These are phyloP conservation scores for Paspalum notatum DNA, from an alignment of 176 grass and related monocot species.

Conservation along the genomic window DNA sequence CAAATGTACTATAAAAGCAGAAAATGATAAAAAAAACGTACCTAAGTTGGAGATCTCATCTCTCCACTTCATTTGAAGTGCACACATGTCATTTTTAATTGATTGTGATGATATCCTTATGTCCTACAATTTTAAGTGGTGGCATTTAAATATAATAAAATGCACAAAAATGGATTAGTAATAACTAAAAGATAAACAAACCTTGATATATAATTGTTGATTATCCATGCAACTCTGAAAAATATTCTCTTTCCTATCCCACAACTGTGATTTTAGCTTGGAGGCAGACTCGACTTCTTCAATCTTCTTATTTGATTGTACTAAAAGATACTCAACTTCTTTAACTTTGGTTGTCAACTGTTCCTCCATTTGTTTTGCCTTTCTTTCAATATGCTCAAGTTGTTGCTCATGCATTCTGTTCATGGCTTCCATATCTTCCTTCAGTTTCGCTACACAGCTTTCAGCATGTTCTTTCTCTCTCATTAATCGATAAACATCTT, in stretches of 20 bases:
- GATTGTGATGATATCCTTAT: conserved; percentile 63
- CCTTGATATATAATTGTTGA: conserved; percentile 66
- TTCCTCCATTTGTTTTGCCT: conserved; percentile 61
- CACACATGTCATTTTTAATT: conserved; percentile 58
- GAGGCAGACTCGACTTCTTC: conserved; percentile 67
- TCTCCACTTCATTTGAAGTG: conserved; percentile 71
- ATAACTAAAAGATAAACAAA: conserved; percentile 36
- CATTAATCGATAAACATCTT: conserved; percentile 53
- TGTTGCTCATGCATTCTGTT: conserved; percentile 56
- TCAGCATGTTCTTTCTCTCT: conserved; percentile 72
- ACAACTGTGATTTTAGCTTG: conserved; percentile 58
- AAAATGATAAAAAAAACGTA: conserved; percentile 38
- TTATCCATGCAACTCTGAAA: conserved; percentile 60
- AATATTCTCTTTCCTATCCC: conserved; percentile 71
- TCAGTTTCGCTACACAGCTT: conserved; percentile 53
- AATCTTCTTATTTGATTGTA: conserved; percentile 65
- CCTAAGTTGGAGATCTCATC: conserved; percentile 83
- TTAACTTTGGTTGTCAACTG: conserved; percentile 56
- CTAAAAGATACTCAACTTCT: conserved; percentile 68
- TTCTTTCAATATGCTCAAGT: conserved; percentile 52
- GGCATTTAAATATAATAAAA: conserved; percentile 26
- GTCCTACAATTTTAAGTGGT: conserved; percentile 45
- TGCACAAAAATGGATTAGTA: conserved; percentile 16
- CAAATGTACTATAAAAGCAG: neutral
- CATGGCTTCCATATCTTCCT: conserved; percentile 66